Conservation (phyloP, 1,284 basidiomycete species). For the Grifola frondosa region DNA sequence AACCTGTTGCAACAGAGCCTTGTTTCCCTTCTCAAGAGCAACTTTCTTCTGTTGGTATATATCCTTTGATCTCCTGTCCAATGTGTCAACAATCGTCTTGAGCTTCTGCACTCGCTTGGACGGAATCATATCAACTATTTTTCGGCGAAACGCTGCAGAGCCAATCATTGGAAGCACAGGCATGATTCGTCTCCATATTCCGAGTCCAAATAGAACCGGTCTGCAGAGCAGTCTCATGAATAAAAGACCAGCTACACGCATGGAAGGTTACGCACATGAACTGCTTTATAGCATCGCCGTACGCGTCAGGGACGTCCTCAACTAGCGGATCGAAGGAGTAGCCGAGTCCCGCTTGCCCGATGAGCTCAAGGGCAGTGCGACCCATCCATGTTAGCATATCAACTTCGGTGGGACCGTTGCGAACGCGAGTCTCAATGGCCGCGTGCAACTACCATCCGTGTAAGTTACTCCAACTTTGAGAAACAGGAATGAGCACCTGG, state of each 20-base stretch:
- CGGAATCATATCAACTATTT: slow-evolving; percentile 36
- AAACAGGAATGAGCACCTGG: slow-evolving; percentile 38
- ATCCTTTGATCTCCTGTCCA: slow-evolving; percentile 36
- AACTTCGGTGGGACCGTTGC: slow-evolving; percentile 23
- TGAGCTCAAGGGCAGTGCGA: slow-evolving; percentile 39
- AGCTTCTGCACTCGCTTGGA: slow-evolving; percentile 33
- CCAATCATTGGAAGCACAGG: slow-evolving; percentile 31
- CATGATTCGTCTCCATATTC: background rate
- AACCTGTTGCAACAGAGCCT: slow-evolving; percentile 27
- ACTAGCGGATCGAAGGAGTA: slow-evolving; percentile 38
- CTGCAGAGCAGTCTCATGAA: background rate
- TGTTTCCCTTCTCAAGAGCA: slow-evolving; percentile 21
- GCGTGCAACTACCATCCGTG: slow-evolving; percentile 26
- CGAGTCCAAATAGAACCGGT: background rate
- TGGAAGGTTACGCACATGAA: slow-evolving; percentile 16
- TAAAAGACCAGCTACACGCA: background rate
- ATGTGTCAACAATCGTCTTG: slow-evolving; percentile 37
- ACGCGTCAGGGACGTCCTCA: slow-evolving; percentile 26
- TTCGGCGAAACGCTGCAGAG: slow-evolving; percentile 35
- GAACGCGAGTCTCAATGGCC: slow-evolving; percentile 19
- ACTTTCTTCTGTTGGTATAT: slow-evolving; percentile 41
- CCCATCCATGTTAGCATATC: slow-evolving; percentile 37
- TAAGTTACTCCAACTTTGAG: no score
- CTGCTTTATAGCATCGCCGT: slow-evolving; percentile 23
- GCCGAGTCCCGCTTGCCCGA: slow-evolving; percentile 39